Base-by-base conservation (phyloP, 305 asterid genomes). In the Ilex paraguariensis region DNA sequence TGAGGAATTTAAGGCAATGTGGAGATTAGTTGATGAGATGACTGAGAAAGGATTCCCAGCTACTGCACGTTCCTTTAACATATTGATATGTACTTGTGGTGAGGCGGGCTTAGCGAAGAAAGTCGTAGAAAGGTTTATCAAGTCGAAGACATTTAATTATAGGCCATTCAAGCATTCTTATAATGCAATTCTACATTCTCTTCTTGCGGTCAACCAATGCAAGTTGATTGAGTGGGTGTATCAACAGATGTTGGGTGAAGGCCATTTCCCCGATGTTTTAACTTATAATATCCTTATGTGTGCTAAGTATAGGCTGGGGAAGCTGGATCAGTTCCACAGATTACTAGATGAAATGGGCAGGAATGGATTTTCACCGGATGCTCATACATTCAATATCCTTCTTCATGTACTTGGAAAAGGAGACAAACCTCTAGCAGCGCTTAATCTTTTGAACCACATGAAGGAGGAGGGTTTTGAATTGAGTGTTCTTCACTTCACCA, bases 191-290 rank as follows among this genome's bases (percentile, higher is more conserved):
- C 71, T 92, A 52, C 91, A 81, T 71, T 84, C 91, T 33, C 87
- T 92, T 54, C 60, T 89, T 62, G 73, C 73, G 10, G 66, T 85
- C 39, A 80, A 74, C 59, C 95, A 85, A 71, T 85, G 81, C 86
- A 84, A 61, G 76, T 75, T 92, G 85, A 75, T 92, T 13, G 98
- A 92, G 78, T 92, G 98, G 98, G 97, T 89, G 59, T 80, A 89
- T 73, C 77, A 74, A 66, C 87, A 78, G 71, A 92, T 92, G 98
- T 56, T 85, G 73, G 77, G 32, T 54, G 82, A 82, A 61, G 97
- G 94, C 31, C 87, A 89, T 73, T 76, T 77, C 44, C 97, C 98
- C 11, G 95, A 92, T 64, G 77, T 86, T 60, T 75, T 92, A 59
- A 89, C 96, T 30, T 92, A 84, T 71, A 92, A 92, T 78, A 77